Evolutionary conservation across 192 early-diverging fungal genomes (phyloP), one percentile per base, ranked within the genome.

Genomic region (Podila horticola): DNA sequence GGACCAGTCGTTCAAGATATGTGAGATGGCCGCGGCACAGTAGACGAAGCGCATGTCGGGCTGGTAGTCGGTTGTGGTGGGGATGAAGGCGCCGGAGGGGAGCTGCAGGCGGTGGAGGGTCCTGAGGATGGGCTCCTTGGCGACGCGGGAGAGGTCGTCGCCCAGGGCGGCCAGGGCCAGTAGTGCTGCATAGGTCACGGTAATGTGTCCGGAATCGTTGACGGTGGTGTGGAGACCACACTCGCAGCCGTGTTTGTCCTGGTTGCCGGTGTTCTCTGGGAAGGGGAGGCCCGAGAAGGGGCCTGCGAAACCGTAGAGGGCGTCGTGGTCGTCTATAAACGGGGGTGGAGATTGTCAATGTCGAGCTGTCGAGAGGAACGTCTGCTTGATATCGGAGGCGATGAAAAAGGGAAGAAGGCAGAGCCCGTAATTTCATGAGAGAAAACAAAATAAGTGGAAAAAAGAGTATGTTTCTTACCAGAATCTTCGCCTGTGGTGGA

Each of bases 171-270:
- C 64, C 34, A 99, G 86, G 58, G 82, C 82, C 8, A 88, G 70
- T 30, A 99, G 83, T 2, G 97, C 97, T 3, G 96, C 95, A 82
- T 99, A 99, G 0, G 98, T 98, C 45, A 90, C 90, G 24, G 94
- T 91, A 31, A 95, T 72, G 75, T 94, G 90, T 52, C 86, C 86
- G 9, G 88, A 85, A 58, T 91, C 88, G 55, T 87, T 82, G 60
- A 65, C 33, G 15, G 50, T 69, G 0, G 64, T 61, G 22, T 66
- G 62, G 19, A 17, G 9, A 8, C 41, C 69, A 33, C 75, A 77
- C 55, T 77, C 75, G 38, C 75, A 77, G 9, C 69, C 75, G 0
- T 33, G 20, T 33, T 67, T 77, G 15, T 66, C 34, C 22, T 29
- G 34, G 5, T 17, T 9, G 1, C 51, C 59, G n/a, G 33, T 66